Evolutionary conservation across 352 stramenopile species (phyloP), one percentile per base, ranked within the genome.

Genomic region (Globisporangium carolinianum): DNA sequence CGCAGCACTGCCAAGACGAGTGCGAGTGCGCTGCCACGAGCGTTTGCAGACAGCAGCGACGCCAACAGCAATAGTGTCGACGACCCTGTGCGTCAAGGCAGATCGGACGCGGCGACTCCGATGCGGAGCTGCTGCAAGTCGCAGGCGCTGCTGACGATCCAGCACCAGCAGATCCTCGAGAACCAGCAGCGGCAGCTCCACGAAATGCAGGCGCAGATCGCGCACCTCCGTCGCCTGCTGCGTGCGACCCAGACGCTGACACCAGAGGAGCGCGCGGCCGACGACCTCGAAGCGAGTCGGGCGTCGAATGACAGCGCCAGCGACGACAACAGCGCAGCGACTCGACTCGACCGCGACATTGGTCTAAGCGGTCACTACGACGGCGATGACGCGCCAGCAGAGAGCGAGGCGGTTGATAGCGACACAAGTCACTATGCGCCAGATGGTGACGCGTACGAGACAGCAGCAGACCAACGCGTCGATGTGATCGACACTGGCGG

Each of bases 151-250:
- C 57, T 91, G 50, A 82, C 75, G 24, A 75, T 83, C 39, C 79
- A 89, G 55, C 82, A 92, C 45, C 82, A 92, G 41, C 71, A 89
- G 62, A 86, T 89, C 37, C 65, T 90, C 14, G 78, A 90, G 51
- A 85, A 89, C 6, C 82, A 92, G 41, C 76, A 89, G 57, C 66
- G 60, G 9, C 82, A 92, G 53, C 58, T 91, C 14, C 72, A 79
- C 24, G 77, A 88, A 41, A 77, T 92, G 71, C 78, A 89, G 63
- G 71, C 79, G 52, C 82, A 92, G 54, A 89, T 92, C 46, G 52
- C 63, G 8, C 67, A 86, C 35, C 58, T 91, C 10, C 74, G 78
- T 6, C 65, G 53, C 0, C 49, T 89, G 24, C 60, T 91, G 9
- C 60, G 68, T 38, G 58, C 52, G 15, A 61, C 63, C 4, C 60